Evolutionary conservation across 345 rosid species (phyloP).

Genomic region (Chamaenerion angustifolium): DNA sequence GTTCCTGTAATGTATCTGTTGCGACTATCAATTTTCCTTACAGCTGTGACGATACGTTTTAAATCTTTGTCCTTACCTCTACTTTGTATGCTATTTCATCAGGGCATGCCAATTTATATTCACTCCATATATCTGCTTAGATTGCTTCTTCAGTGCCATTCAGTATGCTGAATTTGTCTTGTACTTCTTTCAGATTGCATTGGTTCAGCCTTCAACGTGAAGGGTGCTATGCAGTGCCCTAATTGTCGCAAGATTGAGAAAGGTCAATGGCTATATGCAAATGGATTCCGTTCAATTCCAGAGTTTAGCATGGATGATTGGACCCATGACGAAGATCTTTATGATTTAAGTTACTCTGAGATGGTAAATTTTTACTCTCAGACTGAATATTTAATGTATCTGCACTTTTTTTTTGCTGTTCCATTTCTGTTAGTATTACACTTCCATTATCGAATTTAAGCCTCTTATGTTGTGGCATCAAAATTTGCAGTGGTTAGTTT

Average conservation of each 20-base stretch:
- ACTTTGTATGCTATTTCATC: neutral
- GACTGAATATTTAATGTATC: neutral
- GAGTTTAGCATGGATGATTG: constrained; percentile 83
- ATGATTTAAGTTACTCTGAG: constrained; percentile 71
- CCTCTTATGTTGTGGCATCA: too few relatives aligned
- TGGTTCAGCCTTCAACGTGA: constrained; percentile 92
- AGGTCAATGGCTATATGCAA: constrained; percentile 97
- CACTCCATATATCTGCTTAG: neutral
- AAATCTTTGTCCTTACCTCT: neutral
- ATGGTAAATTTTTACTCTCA: constrained; percentile 31
- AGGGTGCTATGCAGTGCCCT: constrained; percentile 98
- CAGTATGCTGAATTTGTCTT: neutral
- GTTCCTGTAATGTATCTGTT: too few relatives aligned
- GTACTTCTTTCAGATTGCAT: constrained; percentile 58
- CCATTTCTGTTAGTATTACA: too few relatives aligned
- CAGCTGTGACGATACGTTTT: neutral
- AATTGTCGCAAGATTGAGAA: constrained; percentile 94
- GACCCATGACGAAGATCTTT: constrained; percentile 82
- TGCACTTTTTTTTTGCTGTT: neutral
- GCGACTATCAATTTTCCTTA: neutral
- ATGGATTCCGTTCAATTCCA: constrained; percentile 57
- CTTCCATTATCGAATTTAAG: too few relatives aligned
- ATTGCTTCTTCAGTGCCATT: too few relatives aligned
- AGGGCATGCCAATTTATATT: neutral
- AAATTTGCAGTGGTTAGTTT: too few relatives aligned